Base-by-base conservation (phyloP, 129 eudicot genomes). In the Kitagawia praeruptora region DNA sequence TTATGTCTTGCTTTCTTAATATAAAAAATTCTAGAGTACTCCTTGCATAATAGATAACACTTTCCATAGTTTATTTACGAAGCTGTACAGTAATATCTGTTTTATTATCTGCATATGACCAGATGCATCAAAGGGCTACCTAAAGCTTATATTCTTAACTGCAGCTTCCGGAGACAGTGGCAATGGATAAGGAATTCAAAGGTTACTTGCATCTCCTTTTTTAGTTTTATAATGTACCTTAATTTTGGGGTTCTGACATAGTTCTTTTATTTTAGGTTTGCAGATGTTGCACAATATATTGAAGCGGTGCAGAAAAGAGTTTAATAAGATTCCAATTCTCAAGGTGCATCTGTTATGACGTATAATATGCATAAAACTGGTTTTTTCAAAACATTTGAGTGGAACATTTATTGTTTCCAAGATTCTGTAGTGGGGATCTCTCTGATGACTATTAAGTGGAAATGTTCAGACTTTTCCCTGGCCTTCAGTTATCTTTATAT, bases 81-180 rank as follows among this genome's bases (percentile, higher is more conserved):
- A 42, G 76, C 53, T 44, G 47, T 73, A 44, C 15, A 9, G 34
- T 73, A 39, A 46, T 23, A 41, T 47, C 27, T 77, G 37, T 73
- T 69, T 70, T 21, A 47, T 63, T 14, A 66, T 47, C 40, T 80
- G 14, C 63, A 45, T 80, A 25, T 48, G 39, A 71, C 87, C 92
- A 97, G 98, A 95, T 90, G 94, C 94, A 75, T 88, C 93, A 39
- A 95, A 84, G 81, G 97, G 97, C 78, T 95, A 95, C 88, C 86
- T 95, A 91, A 95, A 89, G 81, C 96, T 95, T 64, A 85, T 95
- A n/a, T 88, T 87, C 70, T 84, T 88, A 39, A 95, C 98, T 79
- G 98, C 97, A 67, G 88, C 88, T 66, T 87, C 91, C 8, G 95
- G 91, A 85, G 88, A 89, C 86, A 81, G 85, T 72, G 92, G 91